Evolutionary conservation across 768 basidiomycete species (phyloP).

Genomic region (Boletus rufocinnamomeus): DNA sequence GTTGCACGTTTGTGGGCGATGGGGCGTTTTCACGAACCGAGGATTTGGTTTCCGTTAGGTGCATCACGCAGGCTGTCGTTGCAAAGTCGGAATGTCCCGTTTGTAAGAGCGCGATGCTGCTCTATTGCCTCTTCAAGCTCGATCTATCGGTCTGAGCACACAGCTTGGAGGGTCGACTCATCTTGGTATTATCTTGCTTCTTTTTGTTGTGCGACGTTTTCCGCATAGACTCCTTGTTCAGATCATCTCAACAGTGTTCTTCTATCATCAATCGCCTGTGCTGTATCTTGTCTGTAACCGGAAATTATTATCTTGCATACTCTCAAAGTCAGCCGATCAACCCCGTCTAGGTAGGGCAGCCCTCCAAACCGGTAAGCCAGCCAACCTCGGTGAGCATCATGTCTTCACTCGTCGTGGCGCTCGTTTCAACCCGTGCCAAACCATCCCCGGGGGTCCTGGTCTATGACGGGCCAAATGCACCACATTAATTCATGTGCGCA

Average conservation of each 20-base stretch:
- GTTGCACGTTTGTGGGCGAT: neutral
- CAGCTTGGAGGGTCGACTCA: too few relatives aligned
- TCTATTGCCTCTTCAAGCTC: slow-evolving; percentile 59
- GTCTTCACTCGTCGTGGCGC: too few relatives aligned
- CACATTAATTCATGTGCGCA: too few relatives aligned
- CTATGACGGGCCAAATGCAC: too few relatives aligned
- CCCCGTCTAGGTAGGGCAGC: too few relatives aligned
- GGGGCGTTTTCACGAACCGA: neutral
- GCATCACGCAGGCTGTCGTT: slow-evolving; percentile 52
- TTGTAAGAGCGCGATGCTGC: slow-evolving; percentile 49
- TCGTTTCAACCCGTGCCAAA: too few relatives aligned
- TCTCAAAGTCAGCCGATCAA: neutral
- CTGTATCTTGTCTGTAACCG: slow-evolving; percentile 2
- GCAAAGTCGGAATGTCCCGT: slow-evolving; percentile 51
- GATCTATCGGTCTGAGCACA: slow-evolving; percentile 41
- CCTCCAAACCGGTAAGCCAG: too few relatives aligned
- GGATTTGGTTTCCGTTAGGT: slow-evolving; percentile 29
- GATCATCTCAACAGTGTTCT: neutral
- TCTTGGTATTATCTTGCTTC: neutral
- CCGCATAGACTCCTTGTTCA: neutral
- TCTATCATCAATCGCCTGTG: neutral
- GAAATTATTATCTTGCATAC: neutral
- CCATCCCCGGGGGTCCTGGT: too few relatives aligned
- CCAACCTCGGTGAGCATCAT: too few relatives aligned
- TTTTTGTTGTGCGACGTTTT: neutral